Percentiles rank a stretch among this genome's conserved stretches.
Evolutionary conservation across 345 rosid species (phyloP).

Genomic region (Acer saccharum): DNA sequence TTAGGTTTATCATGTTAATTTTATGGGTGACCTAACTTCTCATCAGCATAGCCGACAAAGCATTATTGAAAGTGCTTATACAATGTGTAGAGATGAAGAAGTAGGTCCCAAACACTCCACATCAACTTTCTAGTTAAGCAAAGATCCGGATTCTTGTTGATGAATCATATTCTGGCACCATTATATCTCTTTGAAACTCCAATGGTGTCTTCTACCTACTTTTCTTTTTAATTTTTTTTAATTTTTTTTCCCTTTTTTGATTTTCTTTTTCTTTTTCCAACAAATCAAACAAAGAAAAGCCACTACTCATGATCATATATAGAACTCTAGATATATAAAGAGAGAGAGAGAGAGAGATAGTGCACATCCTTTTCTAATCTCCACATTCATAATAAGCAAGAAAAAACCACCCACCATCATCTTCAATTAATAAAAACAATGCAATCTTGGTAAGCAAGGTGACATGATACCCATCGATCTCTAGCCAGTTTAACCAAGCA

Average conservation of each 20-base stretch:
- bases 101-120: conserved; percentile 50
- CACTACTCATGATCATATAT: conserved; percentile 26
- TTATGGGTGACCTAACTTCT: conserved; percentile 63
- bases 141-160: conserved; percentile 62
- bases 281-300: conserved; percentile 24
- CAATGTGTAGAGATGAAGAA: conserved; percentile 17
- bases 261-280: conserved; percentile 4
- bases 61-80: conserved; percentile 67
- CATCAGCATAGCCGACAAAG: conserved; percentile 63
- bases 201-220: conserved; percentile 43
- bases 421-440: conserved; percentile 32
- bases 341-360: conserved; percentile 26
- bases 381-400: conserved; percentile 35
- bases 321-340: conserved; percentile 1
- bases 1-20: conserved; percentile 35
- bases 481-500: conserved; percentile 59
- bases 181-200: conserved; percentile 46
- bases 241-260: background rate
- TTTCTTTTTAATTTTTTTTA: background rate
- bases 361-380: conserved; percentile 57
- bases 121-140: conserved; percentile 76
- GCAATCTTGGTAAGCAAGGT: conserved; percentile 57
- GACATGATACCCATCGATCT: conserved; percentile 67
- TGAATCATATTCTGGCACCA: conserved; percentile 74
- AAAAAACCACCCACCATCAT: conserved; percentile 44